These are phyloP conservation scores for Daphne laureola DNA, from an alignment of 441 rosid genomes.

Conservation along the genomic window DNA sequence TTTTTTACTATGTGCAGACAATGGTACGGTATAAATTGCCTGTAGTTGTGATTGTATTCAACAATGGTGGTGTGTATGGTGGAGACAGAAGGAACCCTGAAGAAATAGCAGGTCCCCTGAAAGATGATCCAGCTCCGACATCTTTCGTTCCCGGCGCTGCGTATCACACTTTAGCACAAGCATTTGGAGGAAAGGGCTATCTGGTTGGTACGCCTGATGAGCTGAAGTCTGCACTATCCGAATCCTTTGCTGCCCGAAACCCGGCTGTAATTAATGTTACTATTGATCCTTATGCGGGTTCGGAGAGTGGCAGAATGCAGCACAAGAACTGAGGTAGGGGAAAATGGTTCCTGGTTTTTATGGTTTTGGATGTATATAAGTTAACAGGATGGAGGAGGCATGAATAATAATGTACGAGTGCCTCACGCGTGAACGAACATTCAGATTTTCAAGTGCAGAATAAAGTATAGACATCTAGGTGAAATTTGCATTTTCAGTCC, in stretches of 20 bases:
- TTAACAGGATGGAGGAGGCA: too few relatives aligned
- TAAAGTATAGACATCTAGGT: too few relatives aligned
- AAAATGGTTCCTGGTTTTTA: background rate
- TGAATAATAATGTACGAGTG: too few relatives aligned
- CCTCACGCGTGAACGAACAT: too few relatives aligned
- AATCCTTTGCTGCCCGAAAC: slow-evolving; percentile 62
- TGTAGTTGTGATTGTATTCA: slow-evolving; percentile 80
- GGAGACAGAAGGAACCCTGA: slow-evolving; percentile 83
- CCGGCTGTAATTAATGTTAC: slow-evolving; percentile 76
- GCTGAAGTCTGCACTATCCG: slow-evolving; percentile 63
- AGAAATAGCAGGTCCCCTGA: slow-evolving; percentile 67
- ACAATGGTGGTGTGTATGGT: slow-evolving; percentile 92
- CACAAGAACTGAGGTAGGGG: slow-evolving; percentile 84
- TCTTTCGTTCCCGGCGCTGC: slow-evolving; percentile 83
- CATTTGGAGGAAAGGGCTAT: slow-evolving; percentile 91
- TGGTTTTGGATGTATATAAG: too few relatives aligned
- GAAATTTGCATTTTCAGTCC: too few relatives aligned
- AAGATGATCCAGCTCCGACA: slow-evolving; percentile 95
- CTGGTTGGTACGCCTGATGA: slow-evolving; percentile 76
- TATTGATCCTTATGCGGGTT: slow-evolving; percentile 84
- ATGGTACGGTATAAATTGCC: slow-evolving; percentile 83
- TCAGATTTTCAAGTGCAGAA: too few relatives aligned
- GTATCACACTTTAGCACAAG: slow-evolving; percentile 71
- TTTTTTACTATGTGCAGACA: slow-evolving; percentile 42
- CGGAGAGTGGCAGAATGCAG: slow-evolving; percentile 90